A percentile compares a stretch with the other conserved stretches of the same genome.
These are phyloP conservation scores for Pythium phragmitis DNA, from an alignment of 352 stramenopile species.

Conservation along the genomic window DNA sequence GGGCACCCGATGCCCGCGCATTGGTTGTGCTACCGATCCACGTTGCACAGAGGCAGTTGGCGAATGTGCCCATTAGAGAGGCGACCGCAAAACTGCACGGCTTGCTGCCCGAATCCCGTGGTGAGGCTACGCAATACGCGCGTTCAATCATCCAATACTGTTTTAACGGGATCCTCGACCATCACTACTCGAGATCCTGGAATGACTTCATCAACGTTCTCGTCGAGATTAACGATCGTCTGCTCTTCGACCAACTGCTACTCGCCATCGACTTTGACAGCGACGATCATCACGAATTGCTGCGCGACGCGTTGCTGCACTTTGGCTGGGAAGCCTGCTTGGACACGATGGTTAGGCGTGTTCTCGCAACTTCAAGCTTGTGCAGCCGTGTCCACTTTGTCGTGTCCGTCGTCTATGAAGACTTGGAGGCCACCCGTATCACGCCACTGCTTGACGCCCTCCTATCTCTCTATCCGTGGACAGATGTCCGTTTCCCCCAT, in stretches of 20 bases:
- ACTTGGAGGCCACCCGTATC: neutral
- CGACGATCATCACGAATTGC: neutral
- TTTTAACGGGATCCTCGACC: neutral
- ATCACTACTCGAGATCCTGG: neutral
- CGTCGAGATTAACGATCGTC: neutral
- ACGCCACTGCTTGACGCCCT: neutral
- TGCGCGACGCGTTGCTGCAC: neutral
- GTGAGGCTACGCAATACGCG: neutral
- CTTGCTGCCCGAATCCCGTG: neutral
- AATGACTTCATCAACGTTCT: neutral
- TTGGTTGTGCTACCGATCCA: neutral
- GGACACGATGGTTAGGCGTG: neutral
- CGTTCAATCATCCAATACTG: neutral
- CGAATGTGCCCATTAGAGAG: neutral
- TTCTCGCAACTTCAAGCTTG: neutral
- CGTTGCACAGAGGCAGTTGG: neutral
- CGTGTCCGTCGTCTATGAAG: neutral
- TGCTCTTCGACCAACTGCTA: neutral
- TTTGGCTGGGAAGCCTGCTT: neutral
- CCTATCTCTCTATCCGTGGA: neutral
- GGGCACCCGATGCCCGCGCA: neutral
- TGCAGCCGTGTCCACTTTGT: neutral
- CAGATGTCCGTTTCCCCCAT: neutral
- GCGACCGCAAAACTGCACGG: neutral
- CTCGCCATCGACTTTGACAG: neutral